These are phyloP conservation scores for Podospora appendiculata DNA, from an alignment of 495 filamentous ascomycete genomes.

Conservation along the genomic window DNA sequence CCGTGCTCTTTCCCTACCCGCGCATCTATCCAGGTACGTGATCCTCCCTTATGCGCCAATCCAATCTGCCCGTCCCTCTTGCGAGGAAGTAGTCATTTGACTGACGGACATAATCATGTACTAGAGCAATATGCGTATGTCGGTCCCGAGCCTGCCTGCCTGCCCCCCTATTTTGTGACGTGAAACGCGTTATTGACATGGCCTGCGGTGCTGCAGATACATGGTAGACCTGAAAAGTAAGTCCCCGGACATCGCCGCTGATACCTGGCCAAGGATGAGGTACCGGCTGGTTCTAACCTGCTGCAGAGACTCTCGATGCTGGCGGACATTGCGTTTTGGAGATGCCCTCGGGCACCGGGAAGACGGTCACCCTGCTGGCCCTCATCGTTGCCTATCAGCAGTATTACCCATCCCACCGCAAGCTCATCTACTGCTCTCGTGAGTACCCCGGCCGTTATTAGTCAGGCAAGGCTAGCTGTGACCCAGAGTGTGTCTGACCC, in stretches of 20 bases:
- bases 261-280: not conserved
- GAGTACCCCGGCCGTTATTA: conserved; percentile 12
- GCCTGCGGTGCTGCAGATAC: conserved; percentile 46
- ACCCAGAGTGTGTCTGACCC: not conserved
- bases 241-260: not conserved
- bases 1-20: conserved; percentile 94
- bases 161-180: not conserved
- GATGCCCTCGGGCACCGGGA: conserved; percentile 99
- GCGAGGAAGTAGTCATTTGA: conserved; percentile 7
- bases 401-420: conserved; percentile 80
- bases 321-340: conserved; percentile 96
- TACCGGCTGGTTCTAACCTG: not conserved
- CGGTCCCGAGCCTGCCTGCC: not conserved
- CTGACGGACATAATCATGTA: not conserved
- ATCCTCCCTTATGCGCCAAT: not conserved
- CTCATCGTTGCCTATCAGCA: conserved; percentile 95
- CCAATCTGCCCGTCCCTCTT: too few species aligned
- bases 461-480: not conserved
- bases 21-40: conserved; percentile 78
- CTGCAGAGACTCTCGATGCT: conserved; percentile 73
- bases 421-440: conserved; percentile 98
- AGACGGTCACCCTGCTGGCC: conserved; percentile 91
- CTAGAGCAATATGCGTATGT: conserved; percentile 82
- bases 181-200: not conserved
- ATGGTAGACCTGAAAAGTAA: conserved; percentile 95